Percentiles rank a stretch among this genome's conserved stretches.
phyloP scores from a whole-genome alignment of 805 yeast species.

The Lipomyces chichibuensis region DNA sequence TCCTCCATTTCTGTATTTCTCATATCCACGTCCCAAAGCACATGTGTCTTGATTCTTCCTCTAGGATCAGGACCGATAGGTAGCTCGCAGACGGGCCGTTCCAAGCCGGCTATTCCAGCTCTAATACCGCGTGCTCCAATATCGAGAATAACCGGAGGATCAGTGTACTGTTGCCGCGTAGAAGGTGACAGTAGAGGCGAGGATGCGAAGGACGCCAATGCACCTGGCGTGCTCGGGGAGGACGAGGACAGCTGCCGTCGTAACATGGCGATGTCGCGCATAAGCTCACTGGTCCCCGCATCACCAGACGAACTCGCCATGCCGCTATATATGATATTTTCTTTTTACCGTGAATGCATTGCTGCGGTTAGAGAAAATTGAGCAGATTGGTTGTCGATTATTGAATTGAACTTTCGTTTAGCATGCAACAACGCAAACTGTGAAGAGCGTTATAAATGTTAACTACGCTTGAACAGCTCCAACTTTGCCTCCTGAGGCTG shows the following conservation, averaged over 20 bases:
- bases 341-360: neutral
- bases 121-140: constrained; percentile 30
- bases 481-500: too few relatives aligned
- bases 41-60: neutral
- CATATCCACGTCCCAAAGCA: constrained; percentile 20
- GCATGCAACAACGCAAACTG: neutral
- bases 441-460: neutral
- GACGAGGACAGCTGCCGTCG: constrained; percentile 9
- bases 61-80: constrained; percentile 10
- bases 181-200: constrained; percentile 21
- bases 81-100: constrained; percentile 11
- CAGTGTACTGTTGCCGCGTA: constrained; percentile 14
- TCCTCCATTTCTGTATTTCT: constrained; percentile 1
- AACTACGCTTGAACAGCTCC: neutral
- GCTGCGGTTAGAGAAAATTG: neutral
- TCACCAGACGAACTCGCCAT: neutral
- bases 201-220: constrained; percentile 10
- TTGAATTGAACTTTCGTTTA: neutral
- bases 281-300: neutral
- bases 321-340: neutral
- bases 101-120: constrained; percentile 29
- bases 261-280: neutral
- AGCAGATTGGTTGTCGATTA: too few relatives aligned
- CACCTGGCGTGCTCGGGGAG: neutral
- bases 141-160: constrained; percentile 29